phyloP scores from a whole-genome alignment of 2,329 filamentous ascomycete species.

The Pseudocercospora ulei region DNA sequence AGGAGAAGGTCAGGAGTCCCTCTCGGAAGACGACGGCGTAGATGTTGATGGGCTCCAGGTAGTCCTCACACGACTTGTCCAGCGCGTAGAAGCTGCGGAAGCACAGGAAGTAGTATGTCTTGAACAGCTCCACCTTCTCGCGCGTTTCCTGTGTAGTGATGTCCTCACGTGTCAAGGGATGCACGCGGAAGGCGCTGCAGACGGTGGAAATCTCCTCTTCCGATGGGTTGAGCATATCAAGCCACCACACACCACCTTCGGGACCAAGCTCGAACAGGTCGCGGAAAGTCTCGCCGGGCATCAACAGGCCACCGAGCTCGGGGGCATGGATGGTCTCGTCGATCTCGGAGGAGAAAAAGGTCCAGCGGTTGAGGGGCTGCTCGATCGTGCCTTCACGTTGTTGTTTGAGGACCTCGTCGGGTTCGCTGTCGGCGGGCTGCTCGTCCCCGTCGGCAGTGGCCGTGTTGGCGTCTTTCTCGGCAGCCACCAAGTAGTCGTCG shows the following conservation, averaged over 20 bases:
- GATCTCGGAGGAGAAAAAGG: conserved; percentile 91
- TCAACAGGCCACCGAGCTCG: conserved; percentile 75
- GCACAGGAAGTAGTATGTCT: conserved; percentile 94
- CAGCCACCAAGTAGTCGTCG: conserved; percentile 21
- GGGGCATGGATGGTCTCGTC: conserved; percentile 88
- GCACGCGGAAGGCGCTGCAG: conserved; percentile 88
- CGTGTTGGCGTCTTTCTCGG: conserved; percentile 23
- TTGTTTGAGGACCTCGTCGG: conserved; percentile 24
- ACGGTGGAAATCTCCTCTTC: conserved; percentile 80
- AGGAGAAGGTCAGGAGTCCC: conserved; percentile 90
- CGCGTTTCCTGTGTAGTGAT: conserved; percentile 90
- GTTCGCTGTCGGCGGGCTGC: conserved; percentile 38
- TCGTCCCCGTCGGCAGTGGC: conserved; percentile 26
- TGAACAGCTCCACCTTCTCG: conserved; percentile 97
- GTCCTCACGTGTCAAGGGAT: conserved; percentile 91
- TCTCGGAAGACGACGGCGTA: conserved; percentile 96
- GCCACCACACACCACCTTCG: conserved; percentile 89
- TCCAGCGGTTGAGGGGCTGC: conserved; percentile 62
- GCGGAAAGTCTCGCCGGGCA: conserved; percentile 80
- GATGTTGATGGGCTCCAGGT: conserved; percentile 89
- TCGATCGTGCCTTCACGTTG: conserved; percentile 24
- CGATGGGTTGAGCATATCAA: conserved; percentile 83
- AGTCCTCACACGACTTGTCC: conserved; percentile 67
- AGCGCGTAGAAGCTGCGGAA: conserved; percentile 88
- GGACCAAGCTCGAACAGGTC: conserved; percentile 68